Percentiles rank a stretch among this genome's conserved stretches.
These are phyloP conservation scores for Quercus aquifolioides DNA, from an alignment of 306 rosid genomes.

Conservation along the genomic window DNA sequence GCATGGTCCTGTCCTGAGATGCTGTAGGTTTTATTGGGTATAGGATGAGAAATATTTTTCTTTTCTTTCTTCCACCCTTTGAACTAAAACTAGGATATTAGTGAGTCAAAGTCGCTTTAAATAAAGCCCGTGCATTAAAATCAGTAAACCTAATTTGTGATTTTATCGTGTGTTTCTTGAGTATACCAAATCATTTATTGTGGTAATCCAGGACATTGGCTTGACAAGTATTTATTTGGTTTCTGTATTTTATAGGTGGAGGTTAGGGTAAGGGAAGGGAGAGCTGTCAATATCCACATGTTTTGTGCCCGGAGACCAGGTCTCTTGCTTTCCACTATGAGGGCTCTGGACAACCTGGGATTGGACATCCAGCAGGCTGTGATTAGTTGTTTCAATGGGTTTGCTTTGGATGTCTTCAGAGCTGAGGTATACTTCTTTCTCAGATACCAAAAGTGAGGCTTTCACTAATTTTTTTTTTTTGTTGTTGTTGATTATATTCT, in stretches of 20 bases:
- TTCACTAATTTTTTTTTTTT: not conserved
- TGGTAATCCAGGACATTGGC: conserved; percentile 12
- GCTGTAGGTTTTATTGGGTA: not conserved
- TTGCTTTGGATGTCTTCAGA: conserved; percentile 90
- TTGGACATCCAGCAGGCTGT: conserved; percentile 98
- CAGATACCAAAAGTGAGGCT: conserved; percentile 1
- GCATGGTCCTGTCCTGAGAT: conserved; percentile 1
- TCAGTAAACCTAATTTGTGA: not conserved
- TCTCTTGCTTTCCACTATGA: conserved; percentile 85
- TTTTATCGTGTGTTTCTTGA: not conserved
- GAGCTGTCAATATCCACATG: conserved; percentile 97
- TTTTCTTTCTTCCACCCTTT: not conserved
- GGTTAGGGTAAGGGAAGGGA: conserved; percentile 83
- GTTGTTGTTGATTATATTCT: not conserved
- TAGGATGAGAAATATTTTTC: not conserved
- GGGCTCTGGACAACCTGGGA: conserved; percentile 86
- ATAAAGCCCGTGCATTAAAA: not conserved
- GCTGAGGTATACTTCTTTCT: conserved; percentile 70
- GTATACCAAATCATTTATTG: conserved; percentile 2
- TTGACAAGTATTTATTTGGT: conserved; percentile 1
- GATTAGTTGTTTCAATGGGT: conserved; percentile 95
- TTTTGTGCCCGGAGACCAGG: conserved; percentile 91
- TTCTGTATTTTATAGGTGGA: conserved; percentile 62
- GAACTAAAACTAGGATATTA: not conserved
- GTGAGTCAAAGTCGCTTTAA: not conserved